Conservation (phyloP, 2,329 filamentous ascomycete genomes). For the Falciphora oryzae region DNA sequence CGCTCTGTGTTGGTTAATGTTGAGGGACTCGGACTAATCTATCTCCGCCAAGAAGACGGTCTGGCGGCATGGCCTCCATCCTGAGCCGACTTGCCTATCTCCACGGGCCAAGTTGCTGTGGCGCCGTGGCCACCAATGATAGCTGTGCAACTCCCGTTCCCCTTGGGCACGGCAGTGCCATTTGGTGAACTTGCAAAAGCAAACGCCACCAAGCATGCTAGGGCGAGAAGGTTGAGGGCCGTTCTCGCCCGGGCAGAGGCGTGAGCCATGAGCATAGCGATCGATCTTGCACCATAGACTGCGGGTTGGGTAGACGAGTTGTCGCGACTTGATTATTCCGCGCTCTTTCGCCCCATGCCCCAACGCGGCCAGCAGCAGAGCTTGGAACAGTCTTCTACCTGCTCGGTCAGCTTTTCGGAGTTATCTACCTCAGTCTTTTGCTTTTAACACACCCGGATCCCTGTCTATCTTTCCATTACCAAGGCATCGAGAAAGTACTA, state of each 20-base stretch:
- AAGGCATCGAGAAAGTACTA: background rate
- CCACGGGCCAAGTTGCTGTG: too few relatives aligned
- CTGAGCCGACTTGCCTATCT: too few relatives aligned
- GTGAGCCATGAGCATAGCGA: background rate
- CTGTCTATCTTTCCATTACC: too few relatives aligned
- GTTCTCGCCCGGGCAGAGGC: background rate
- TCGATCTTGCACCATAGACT: background rate
- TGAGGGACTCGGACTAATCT: too few relatives aligned
- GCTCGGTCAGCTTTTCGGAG: background rate
- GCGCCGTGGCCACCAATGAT: background rate
- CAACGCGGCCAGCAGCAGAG: background rate
- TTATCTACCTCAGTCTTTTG: background rate
- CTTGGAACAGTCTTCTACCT: background rate
- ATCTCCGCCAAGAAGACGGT: too few relatives aligned
- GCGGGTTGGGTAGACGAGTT: background rate
- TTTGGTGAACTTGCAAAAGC: background rate
- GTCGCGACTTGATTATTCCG: background rate
- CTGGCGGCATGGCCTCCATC: background rate
- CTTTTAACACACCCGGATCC: background rate
- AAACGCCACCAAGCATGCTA: background rate
- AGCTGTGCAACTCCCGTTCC: background rate
- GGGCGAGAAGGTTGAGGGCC: background rate
- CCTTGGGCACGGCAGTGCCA: background rate
- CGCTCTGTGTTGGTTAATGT: background rate
- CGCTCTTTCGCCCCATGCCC: background rate